Conservation (phyloP, 257 asterid species). For the Eucommia ulmoides region DNA sequence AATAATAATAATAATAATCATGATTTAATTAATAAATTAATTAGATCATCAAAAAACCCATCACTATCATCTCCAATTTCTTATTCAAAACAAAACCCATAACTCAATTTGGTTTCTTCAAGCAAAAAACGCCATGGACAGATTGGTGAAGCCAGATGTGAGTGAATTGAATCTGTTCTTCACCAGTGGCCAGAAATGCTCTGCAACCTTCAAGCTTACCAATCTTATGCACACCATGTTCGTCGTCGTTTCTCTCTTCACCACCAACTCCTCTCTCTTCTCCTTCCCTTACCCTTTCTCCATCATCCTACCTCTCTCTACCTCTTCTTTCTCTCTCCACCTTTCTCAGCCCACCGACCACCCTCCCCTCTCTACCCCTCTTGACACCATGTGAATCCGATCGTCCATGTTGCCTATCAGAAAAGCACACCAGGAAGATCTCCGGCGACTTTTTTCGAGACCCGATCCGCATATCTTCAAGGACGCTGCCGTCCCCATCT, state of each 20-base stretch:
- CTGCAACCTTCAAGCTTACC: conserved; percentile 41
- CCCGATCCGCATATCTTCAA: conserved; percentile 56
- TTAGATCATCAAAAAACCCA: too few species aligned
- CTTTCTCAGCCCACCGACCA: conserved; percentile 18
- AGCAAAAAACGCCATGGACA: conserved; percentile 47
- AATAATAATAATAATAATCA: too few species aligned
- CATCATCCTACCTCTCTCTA: conserved; percentile 53
- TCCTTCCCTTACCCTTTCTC: conserved; percentile 34
- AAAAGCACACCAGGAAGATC: conserved; percentile 52
- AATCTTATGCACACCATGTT: conserved; percentile 89
- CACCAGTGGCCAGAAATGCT: conserved; percentile 31
- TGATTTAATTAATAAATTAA: too few species aligned
- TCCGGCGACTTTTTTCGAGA: conserved; percentile 45
- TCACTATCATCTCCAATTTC: too few species aligned
- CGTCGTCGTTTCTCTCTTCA: conserved; percentile 58
- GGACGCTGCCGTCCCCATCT: conserved; percentile 51
- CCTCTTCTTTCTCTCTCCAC: conserved; percentile 29
- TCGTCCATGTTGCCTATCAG: conserved; percentile 77
- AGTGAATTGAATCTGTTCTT: conserved; percentile 29
- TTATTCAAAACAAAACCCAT: conserved; percentile 2
- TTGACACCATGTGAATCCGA: conserved; percentile 29
- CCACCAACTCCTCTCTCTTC: conserved; percentile 35
- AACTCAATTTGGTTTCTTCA: neutral
- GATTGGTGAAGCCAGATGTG: conserved; percentile 51
- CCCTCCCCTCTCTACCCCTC: conserved; percentile 51